Evolutionary conservation across 2,329 filamentous ascomycete species (phyloP).

Genomic region (Aspergillus flavus): DNA sequence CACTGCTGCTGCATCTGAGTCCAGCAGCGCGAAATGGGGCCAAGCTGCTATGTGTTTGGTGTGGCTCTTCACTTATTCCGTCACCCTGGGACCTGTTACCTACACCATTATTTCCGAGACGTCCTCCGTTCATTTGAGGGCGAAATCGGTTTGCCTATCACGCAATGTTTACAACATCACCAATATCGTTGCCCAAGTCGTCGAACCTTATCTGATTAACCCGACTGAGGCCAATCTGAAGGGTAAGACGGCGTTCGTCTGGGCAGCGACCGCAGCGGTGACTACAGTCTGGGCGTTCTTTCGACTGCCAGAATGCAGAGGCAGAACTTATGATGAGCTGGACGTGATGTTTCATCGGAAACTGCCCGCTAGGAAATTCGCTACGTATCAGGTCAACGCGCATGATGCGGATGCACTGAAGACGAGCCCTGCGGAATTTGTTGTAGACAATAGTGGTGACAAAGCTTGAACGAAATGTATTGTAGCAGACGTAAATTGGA

Average conservation of each 20-base stretch:
- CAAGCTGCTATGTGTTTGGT: constrained; percentile 48
- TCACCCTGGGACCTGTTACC: constrained; percentile 56
- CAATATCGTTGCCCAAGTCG: constrained; percentile 48
- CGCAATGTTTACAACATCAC: constrained; percentile 53
- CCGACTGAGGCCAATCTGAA: constrained; percentile 40
- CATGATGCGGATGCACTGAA: constrained; percentile 3
- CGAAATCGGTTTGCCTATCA: constrained; percentile 58
- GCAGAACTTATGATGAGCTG: constrained; percentile 43
- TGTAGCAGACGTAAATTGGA: not conserved
- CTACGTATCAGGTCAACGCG: constrained; percentile 12
- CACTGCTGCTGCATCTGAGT: constrained; percentile 26
- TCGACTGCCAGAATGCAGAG: constrained; percentile 42
- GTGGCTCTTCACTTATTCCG: constrained; percentile 58
- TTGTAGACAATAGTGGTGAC: not conserved
- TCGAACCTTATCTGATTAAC: constrained; percentile 39
- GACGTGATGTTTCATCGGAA: constrained; percentile 46
- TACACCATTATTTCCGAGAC: constrained; percentile 57
- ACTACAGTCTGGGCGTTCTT: constrained; percentile 41
- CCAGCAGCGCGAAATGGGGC: constrained; percentile 38
- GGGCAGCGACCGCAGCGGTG: constrained; percentile 32
- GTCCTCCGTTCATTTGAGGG: constrained; percentile 55
- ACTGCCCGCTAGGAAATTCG: constrained; percentile 39
- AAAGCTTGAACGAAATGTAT: not conserved
- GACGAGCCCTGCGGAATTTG: not conserved
- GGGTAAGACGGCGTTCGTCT: constrained; percentile 47